phyloP scores from a whole-genome alignment of 805 yeast species.

The Yarrowia sp. region DNA sequence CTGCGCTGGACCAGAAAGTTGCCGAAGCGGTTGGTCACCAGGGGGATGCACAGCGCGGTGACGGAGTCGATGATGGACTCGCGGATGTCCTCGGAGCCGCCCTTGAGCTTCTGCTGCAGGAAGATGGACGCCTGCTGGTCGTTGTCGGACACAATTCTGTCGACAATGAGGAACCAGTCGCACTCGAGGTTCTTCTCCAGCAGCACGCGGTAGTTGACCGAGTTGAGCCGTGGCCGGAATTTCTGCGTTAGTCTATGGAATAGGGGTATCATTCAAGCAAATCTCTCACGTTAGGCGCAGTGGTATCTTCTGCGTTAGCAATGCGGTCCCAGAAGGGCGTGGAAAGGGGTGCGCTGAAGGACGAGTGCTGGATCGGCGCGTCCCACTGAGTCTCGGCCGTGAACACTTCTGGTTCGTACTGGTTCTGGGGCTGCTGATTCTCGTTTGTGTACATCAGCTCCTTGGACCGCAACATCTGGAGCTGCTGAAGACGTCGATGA shows the following conservation, averaged over 20 bases:
- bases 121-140: constrained; percentile 46
- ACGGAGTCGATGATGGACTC: constrained; percentile 38
- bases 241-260: background rate
- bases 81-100: constrained; percentile 37
- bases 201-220: constrained; percentile 37
- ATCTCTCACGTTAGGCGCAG: background rate
- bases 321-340: constrained; percentile 15
- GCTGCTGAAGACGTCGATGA: background rate
- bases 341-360: constrained; percentile 2
- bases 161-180: constrained; percentile 39
- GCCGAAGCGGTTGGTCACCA: constrained; percentile 45
- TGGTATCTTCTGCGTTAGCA: background rate
- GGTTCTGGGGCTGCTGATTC: constrained; percentile 9
- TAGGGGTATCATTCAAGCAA: background rate
- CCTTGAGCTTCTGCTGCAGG: constrained; percentile 43
- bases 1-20: constrained; percentile 45
- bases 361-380: constrained; percentile 1
- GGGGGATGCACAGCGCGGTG: constrained; percentile 34
- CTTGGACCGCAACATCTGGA: background rate
- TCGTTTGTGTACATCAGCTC: too few relatives aligned
- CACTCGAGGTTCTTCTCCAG: constrained; percentile 36
- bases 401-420: constrained; percentile 20
- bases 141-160: constrained; percentile 38
- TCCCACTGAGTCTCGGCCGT: constrained; percentile 12
- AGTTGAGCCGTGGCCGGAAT: constrained; percentile 12